A percentile compares a stretch with the other conserved stretches of the same genome.
These are phyloP conservation scores for Geopyxis carbonaria DNA, from an alignment of 495 filamentous ascomycete genomes.

Conservation along the genomic window DNA sequence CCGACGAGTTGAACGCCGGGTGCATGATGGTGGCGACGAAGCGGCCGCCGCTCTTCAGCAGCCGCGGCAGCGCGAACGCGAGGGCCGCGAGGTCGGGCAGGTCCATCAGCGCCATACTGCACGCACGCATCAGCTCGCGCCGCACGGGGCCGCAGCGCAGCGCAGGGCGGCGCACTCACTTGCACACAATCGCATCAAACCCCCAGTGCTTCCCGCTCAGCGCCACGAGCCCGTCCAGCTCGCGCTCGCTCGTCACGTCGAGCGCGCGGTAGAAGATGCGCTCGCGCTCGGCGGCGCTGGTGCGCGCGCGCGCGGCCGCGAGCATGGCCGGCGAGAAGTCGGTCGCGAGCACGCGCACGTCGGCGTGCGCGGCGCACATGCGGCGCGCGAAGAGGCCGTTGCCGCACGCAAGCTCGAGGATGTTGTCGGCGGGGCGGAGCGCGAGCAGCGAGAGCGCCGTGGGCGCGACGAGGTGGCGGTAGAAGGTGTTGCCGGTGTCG, in stretches of 20 bases:
- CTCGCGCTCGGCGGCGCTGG: conserved; percentile 8
- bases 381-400: conserved; percentile 30
- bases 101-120: conserved; percentile 35
- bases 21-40: conserved; percentile 32
- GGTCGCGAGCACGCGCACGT: conserved; percentile 26
- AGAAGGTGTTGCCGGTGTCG: conserved; percentile 28
- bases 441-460: conserved; percentile 25
- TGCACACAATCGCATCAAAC: conserved; percentile 15
- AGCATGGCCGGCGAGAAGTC: conserved; percentile 27
- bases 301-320: conserved; percentile 14
- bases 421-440: conserved; percentile 9
- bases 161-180: too few relatives aligned
- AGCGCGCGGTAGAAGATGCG: conserved; percentile 20
- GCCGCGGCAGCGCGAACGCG: conserved; percentile 23
- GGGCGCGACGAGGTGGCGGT: conserved; percentile 26
- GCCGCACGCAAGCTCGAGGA: conserved; percentile 30
- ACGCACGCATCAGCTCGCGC: too few relatives aligned
- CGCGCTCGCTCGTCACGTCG: conserved; percentile 26
- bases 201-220: conserved; percentile 14
- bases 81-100: conserved; percentile 26
- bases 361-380: conserved; percentile 22
- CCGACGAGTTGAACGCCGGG: conserved; percentile 31
- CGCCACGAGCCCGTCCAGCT: conserved; percentile 16
- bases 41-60: conserved; percentile 27
- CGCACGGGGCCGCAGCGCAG: too few relatives aligned